Base-by-base conservation (phyloP, 1,139 yeast species). In the Kurtzmaniella quercitrusa region DNA sequence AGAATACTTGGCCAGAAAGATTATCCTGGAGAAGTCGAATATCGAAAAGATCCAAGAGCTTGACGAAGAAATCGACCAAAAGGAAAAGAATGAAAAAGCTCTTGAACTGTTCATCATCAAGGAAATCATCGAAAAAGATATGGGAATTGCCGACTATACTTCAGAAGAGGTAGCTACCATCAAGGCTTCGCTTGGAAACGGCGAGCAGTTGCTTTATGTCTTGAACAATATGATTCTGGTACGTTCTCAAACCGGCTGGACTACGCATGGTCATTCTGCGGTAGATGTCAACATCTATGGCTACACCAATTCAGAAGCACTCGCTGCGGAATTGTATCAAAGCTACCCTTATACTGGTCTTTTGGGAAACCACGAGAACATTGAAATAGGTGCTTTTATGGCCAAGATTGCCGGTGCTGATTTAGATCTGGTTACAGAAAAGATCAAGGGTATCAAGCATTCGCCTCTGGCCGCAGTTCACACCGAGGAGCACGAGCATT, bases 251-350 rank as follows among this genome's bases (percentile, higher is more conserved):
- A 78, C 87, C 29, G 94, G 95, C 6, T 89, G 95, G 95, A 73
- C 93, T 8, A 87, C 96, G 0, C 90, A 84, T 53, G 95, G 95
- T 21, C 96, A 89, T 59, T 81, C 93, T 17, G 95, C 94, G 0
- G 95, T 88, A 12, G 96, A 89, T 61, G 95, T 89, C 29, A 87
- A 87, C 56, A 82, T 88, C 42, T 89, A 87, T 59, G 93, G 82
- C 0, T 76, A 80, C 55, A 74, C 89, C 16, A 82, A 82, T 53
- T 75, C 73, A 39, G 69, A 69, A 23, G 51, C 60, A 1, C 68
- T 79, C 34, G 63, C 63, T 54, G 46, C 57, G 5, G 53, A 68
- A 46, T 59, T 83, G 29, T 52, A 49, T 39, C 55, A 58, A 19
- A 48, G 52, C 18, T 52, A 52, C 24, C 57, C 63, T n/a, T 65